These are phyloP conservation scores for Euphrasia arctica DNA, from an alignment of 305 asterid genomes.

Conservation along the genomic window DNA sequence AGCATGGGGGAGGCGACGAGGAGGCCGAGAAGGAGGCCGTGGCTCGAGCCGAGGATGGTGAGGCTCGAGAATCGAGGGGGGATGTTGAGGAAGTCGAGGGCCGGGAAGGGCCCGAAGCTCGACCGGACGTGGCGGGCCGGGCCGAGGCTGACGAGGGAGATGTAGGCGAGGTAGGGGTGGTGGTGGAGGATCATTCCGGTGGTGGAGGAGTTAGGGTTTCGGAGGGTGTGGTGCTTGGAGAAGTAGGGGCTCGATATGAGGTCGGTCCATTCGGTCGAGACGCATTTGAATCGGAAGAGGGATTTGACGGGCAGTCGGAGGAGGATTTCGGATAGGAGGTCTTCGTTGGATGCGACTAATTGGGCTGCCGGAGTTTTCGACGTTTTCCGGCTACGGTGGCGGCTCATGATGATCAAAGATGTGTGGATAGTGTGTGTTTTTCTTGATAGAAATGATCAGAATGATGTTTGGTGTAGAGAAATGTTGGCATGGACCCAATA, in stretches of 20 bases:
- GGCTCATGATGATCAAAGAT: too few relatives aligned
- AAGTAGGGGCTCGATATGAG: constrained; percentile 21
- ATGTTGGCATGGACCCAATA: too few relatives aligned
- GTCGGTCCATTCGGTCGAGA: constrained; percentile 16
- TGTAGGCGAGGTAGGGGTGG: neutral
- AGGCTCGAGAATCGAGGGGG: neutral
- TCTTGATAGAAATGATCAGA: too few relatives aligned
- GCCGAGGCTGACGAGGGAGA: constrained; percentile 19
- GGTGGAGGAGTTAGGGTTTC: constrained; percentile 9
- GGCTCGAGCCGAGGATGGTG: constrained; percentile 2
- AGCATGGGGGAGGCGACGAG: neutral
- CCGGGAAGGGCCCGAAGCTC: constrained; percentile 21
- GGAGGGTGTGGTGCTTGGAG: constrained; percentile 19
- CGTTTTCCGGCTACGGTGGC: neutral
- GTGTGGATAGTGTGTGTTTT: too few relatives aligned
- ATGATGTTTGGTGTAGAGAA: too few relatives aligned
- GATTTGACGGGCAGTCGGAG: constrained; percentile 20
- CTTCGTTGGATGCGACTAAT: constrained; percentile 14
- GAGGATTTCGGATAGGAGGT: constrained; percentile 22
- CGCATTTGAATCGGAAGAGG: constrained; percentile 24
- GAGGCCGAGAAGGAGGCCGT: constrained; percentile 17
- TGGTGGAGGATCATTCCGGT: constrained; percentile 18
- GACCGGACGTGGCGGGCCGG: neutral
- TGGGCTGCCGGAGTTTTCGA: constrained; percentile 10
- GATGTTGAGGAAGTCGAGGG: constrained; percentile 15